Evolutionary conservation across 2,329 filamentous ascomycete species (phyloP).

Genomic region (Diaporthe humulicola): DNA sequence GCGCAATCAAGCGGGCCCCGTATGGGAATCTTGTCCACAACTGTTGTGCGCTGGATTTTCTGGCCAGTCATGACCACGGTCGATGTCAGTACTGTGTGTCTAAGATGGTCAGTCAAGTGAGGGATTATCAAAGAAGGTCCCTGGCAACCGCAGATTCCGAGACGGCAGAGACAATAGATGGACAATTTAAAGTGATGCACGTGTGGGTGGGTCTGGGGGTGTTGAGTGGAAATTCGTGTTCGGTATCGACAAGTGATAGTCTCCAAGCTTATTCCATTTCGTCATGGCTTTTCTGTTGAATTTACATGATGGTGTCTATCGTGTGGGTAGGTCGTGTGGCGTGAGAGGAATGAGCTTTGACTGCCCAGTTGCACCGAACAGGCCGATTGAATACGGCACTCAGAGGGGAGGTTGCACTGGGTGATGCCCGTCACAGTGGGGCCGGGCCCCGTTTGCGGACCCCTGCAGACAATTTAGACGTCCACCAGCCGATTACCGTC

Average conservation of each 20-base stretch:
- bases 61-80: neutral
- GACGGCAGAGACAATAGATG: neutral
- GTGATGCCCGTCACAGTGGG: slow-evolving; percentile 21
- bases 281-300: too few species aligned
- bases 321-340: neutral
- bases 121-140: neutral
- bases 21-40: neutral
- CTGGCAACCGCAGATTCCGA: slow-evolving; percentile 7
- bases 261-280: neutral
- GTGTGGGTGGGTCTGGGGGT: neutral
- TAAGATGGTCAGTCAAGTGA: neutral
- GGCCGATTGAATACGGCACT: neutral
- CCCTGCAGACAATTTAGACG: slow-evolving; percentile 12
- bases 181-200: slow-evolving; percentile 12
- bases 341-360: neutral
- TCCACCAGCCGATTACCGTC: slow-evolving; percentile 8
- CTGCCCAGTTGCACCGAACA: neutral
- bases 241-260: neutral
- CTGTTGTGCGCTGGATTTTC: too few species aligned
- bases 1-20: neutral
- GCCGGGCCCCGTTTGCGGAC: slow-evolving; percentile 1
- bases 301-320: neutral
- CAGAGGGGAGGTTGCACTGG: neutral
- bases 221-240: neutral
- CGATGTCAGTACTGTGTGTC: neutral